Base-by-base conservation (phyloP, 208 protist genomes). In the Acanthamoeba castellanii region DNA sequence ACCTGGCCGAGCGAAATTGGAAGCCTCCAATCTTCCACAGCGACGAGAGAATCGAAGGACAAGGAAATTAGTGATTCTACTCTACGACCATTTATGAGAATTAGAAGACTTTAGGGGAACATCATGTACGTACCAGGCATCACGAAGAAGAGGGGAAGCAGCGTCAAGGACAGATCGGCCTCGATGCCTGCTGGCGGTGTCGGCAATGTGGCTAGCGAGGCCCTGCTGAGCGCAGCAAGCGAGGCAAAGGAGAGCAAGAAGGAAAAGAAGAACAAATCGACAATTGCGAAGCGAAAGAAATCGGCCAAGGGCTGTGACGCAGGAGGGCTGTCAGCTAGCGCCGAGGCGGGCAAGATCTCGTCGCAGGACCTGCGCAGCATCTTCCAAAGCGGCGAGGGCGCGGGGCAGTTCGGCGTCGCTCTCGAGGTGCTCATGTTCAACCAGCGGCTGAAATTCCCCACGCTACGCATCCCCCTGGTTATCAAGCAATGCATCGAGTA, bases 401-500 rank as follows among this genome's bases (percentile, higher is more conserved):
- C 50, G 3, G 82, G 82, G 0, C 6, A 8, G 32, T 89, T 89
- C 32, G 82, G 82, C 32, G 50, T 89, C 14, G 82, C 82, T 4
- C 50, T 89, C 13, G 82, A 89, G 20, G 57, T 45, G 45, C 82
- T 89, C 32, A 89, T 89, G 82, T 89, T 89, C 82, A 61, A 89
- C 32, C 82, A 89, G 32, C 50, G 57, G 22, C 14, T 89, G n/a
- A 89, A 89, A 34, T 64, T 50, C 82, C 82, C 82, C 30, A 89
- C 82, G 8, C 50, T 89, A 37, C 50, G 57, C 30, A 37, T 89
- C 16, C 82, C 82, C 8, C 0, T 89, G 0, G 18, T 89, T 6
- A 89, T 89, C 50, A 89, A 89, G 57, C 82, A 89, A 45, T 89
- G 82, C 50, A 89, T 89, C n/a, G 82, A 89, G 55, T 89, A 66